A percentile compares a stretch with the other conserved stretches of the same genome.
Conservation (phyloP, 179 eudicot species). For the Beta corolliflora region DNA sequence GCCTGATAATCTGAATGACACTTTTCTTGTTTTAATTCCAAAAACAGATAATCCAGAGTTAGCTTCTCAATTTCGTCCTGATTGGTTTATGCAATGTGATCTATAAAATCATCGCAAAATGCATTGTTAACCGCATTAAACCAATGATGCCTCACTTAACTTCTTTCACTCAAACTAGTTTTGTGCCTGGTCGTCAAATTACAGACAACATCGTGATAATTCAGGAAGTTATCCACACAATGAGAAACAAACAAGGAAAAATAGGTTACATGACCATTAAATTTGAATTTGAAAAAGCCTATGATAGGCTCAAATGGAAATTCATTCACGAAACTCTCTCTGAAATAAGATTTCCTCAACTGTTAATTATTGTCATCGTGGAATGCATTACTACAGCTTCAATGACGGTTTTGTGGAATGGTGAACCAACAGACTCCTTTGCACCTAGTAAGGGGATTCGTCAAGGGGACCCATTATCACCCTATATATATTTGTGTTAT, state of each 20-base stretch:
- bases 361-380: neutral
- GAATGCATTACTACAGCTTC: neutral
- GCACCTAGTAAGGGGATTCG: no score
- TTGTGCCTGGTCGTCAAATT: neutral
- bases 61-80: neutral
- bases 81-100: neutral
- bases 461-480: neutral
- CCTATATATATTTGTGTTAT: neutral
- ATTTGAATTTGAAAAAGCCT: no score
- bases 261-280: no score
- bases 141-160: neutral
- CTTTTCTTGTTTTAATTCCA: neutral
- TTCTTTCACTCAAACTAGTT: neutral
- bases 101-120: neutral
- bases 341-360: neutral
- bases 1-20: no score
- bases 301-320: no score
- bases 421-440: neutral
- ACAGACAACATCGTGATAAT: neutral
- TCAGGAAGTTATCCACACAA: neutral
- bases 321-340: neutral
- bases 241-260: no score
- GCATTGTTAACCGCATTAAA: neutral
- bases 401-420: neutral
- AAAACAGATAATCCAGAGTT: neutral